Conservation (phyloP, 2,329 filamentous ascomycete species). For the Graphilbum sp. region DNA sequence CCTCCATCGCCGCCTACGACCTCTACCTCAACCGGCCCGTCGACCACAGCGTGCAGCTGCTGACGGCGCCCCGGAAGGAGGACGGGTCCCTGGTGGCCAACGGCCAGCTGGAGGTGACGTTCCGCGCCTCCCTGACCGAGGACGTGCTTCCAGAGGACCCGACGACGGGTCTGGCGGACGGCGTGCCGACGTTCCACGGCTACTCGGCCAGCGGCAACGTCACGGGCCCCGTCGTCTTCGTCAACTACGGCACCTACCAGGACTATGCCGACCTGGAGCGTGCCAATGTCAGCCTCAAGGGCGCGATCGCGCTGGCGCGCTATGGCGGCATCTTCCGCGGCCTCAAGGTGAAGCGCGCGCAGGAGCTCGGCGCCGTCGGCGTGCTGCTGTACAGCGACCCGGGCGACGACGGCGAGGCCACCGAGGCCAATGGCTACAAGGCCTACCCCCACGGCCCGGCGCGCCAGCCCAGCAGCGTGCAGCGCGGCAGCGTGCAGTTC, state of each 20-base stretch:
- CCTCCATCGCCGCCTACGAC: slow-evolving; percentile 53
- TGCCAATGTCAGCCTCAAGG: slow-evolving; percentile 58
- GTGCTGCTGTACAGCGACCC: slow-evolving; percentile 75
- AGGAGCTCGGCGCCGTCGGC: slow-evolving; percentile 82
- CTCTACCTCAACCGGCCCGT: slow-evolving; percentile 65
- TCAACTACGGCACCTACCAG: slow-evolving; percentile 75
- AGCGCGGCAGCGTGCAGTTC: slow-evolving; percentile 75
- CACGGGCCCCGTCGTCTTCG: slow-evolving; percentile 72
- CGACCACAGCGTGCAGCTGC: slow-evolving; percentile 50
- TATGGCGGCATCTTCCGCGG: slow-evolving; percentile 82
- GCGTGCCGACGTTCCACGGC: slow-evolving; percentile 83
- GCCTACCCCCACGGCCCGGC: slow-evolving; percentile 77
- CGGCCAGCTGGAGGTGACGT: slow-evolving; percentile 44
- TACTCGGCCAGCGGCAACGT: slow-evolving; percentile 90
- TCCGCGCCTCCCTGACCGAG: slow-evolving; percentile 67
- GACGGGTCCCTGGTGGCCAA: slow-evolving; percentile 3
- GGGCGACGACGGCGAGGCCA: slow-evolving; percentile 70
- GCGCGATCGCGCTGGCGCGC: slow-evolving; percentile 74
- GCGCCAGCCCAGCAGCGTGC: slow-evolving; percentile 73
- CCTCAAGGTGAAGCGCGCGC: slow-evolving; percentile 80
- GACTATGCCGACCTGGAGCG: slow-evolving; percentile 72
- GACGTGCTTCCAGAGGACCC: slow-evolving; percentile 71
- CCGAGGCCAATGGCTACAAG: slow-evolving; percentile 63
- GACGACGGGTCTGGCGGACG: slow-evolving; percentile 53
- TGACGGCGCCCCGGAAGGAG: slow-evolving; percentile 29